Evolutionary conservation across 2,329 filamentous ascomycete genomes (phyloP), one percentile per base, ranked within the genome.

Genomic region (Rugonectria rugulosa): DNA sequence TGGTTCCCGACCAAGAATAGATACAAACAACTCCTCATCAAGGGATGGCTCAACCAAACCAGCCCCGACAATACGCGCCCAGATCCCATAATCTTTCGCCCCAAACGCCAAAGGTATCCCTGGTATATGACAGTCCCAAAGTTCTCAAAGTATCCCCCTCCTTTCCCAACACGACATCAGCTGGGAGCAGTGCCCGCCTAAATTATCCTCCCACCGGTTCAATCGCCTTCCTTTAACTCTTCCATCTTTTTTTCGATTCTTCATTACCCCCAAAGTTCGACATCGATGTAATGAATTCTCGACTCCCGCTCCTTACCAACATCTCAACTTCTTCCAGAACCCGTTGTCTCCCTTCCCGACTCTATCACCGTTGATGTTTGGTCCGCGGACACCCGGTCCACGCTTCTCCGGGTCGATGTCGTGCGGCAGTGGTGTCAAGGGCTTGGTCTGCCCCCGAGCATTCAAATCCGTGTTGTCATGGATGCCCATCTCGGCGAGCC

Each of bases 291-390:
- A 37, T 20, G 17, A 15, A 21, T 15, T 17, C 34, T 17, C 34
- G 19, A 40, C 36, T 20, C 36, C 11, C 17, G 11, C 10, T 27
- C 34, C 27, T 73, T 63, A 86, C 83, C 83, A 86, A 61, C 76
- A 88, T 68, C 82, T 73, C 63, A 85, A 66, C 65, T 75, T 82
- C 72, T 74, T 82, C 83, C 81, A 86, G 68, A 86, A 85, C 9
- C 77, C 77, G 1, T 73, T 72, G 1, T 75, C 71, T 3, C 72
- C 74, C 26, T 75, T 72, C 1, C 78, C 79, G 10, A 80, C 62
- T 26, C 73, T 74, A 19, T 79, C 75, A n/a, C 76, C 76, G 14
- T 75, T 71, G 7, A 79, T 62, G 29, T 70, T 76, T 10, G 77
- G 75, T 1, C 78, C 79, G 21, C 79, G 74, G 7, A 78, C 67